phyloP scores from a whole-genome alignment of 1,284 basidiomycete species.

The Melampsora abietis-canadensis region DNA sequence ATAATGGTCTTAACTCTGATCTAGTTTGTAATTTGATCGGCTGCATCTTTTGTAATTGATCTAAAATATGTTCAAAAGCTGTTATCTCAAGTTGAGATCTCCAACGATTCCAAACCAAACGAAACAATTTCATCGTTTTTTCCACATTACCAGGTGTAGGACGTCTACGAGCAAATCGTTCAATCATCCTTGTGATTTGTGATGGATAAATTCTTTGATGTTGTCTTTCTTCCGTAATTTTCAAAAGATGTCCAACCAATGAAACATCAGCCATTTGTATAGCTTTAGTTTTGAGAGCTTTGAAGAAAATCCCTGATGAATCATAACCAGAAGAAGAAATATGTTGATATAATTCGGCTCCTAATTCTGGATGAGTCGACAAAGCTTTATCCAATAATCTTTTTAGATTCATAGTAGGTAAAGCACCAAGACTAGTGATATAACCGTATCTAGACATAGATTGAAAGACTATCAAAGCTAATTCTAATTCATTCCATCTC shows the following conservation, averaged over 20 bases:
- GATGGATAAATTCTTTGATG: background rate
- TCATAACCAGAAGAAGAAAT: conserved; percentile 32
- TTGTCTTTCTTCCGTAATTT: conserved; percentile 11
- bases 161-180: conserved; percentile 7
- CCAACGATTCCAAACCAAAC: conserved; percentile 24
- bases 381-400: conserved; percentile 23
- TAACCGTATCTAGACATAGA: conserved; percentile 40
- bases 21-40: conserved; percentile 18
- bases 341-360: conserved; percentile 40
- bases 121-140: conserved; percentile 23
- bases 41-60: conserved; percentile 4
- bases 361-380: conserved; percentile 24
- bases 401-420: conserved; percentile 20
- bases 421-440: conserved; percentile 20
- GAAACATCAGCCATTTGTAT: conserved; percentile 34
- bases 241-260: conserved; percentile 26
- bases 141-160: conserved; percentile 19
- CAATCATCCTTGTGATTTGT: conserved; percentile 15
- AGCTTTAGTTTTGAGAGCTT: conserved; percentile 31
- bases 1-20: conserved; percentile 10
- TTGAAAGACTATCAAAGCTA: conserved; percentile 33
- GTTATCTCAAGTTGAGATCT: background rate
- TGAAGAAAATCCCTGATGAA: conserved; percentile 10
- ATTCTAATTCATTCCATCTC: conserved; percentile 29
- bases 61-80: conserved; percentile 13